These are phyloP conservation scores for Phytophthora brassicae DNA, from an alignment of 352 stramenopile species.

Conservation along the genomic window DNA sequence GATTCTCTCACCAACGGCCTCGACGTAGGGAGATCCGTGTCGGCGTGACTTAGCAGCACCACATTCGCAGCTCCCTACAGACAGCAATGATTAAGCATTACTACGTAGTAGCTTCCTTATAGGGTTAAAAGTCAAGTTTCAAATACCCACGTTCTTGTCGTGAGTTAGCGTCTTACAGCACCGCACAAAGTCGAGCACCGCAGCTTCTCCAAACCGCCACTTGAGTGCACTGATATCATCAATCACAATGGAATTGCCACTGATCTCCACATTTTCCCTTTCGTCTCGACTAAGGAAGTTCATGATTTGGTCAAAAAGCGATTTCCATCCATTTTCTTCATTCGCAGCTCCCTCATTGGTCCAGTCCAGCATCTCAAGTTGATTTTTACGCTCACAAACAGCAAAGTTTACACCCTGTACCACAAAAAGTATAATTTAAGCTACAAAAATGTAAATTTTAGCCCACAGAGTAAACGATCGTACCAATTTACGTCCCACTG, in stretches of 20 bases:
- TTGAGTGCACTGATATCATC: conserved; percentile 69
- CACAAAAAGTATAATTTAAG: background rate
- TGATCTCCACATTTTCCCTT: background rate
- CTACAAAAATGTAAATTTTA: no score
- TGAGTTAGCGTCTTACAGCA: conserved; percentile 66
- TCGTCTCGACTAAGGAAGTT: conserved; percentile 3
- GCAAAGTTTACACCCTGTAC: conserved; percentile 57
- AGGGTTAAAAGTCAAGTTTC: background rate
- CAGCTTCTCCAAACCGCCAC: conserved; percentile 47
- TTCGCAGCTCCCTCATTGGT: conserved; percentile 22
- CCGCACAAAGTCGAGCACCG: conserved; percentile 57
- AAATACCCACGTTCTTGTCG: conserved; percentile 35
- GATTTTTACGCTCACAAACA: conserved; percentile 31
- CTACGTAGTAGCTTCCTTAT: no score
- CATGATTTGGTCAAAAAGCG: conserved; percentile 41
- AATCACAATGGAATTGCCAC: conserved; percentile 51
- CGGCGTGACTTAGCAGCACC: conserved; percentile 55
- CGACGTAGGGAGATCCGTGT: conserved; percentile 37
- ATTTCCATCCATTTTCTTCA: conserved; percentile 11
- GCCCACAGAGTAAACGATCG: background rate
- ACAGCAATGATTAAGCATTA: background rate
- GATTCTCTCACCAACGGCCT: conserved; percentile 17
- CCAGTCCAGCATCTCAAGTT: conserved; percentile 46
- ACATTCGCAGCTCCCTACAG: conserved; percentile 45
- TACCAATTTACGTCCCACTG: conserved; percentile 72